These are phyloP conservation scores for Colletotrichum cereale DNA, from an alignment of 2,329 filamentous ascomycete genomes.

Conservation along the genomic window DNA sequence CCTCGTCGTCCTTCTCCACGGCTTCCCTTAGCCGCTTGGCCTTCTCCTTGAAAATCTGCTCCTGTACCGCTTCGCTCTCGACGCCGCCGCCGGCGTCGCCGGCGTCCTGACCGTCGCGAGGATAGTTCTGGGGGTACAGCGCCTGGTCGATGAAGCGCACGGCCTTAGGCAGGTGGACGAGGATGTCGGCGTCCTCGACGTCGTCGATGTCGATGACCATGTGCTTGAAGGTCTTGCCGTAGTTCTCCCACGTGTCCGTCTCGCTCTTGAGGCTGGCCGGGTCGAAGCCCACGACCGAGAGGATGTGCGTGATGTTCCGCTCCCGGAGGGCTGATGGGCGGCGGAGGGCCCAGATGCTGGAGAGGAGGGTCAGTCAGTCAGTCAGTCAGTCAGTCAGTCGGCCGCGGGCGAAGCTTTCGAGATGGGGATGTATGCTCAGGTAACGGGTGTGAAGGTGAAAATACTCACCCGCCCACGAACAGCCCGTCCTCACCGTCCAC, in stretches of 20 bases:
- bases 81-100: not conserved
- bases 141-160: constrained; percentile 87
- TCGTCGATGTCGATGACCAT: constrained; percentile 89
- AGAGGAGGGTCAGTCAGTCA: constrained; percentile 35
- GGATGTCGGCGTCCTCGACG: constrained; percentile 87
- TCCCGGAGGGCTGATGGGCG: constrained; percentile 77
- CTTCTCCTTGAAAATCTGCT: constrained; percentile 28
- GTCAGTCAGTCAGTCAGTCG: too few relatives aligned
- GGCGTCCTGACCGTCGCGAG: not conserved
- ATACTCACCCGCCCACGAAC: constrained; percentile 55
- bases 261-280: constrained; percentile 60
- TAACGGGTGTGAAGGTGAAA: not conserved
- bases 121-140: constrained; percentile 55
- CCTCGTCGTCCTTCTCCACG: constrained; percentile 18
- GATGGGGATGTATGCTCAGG: not conserved
- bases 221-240: constrained; percentile 74
- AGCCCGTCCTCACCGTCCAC: constrained; percentile 57
- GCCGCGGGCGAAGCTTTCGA: constrained; percentile 3
- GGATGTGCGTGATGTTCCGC: constrained; percentile 86
- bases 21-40: constrained; percentile 22
- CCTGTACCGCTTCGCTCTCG: not conserved
- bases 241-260: constrained; percentile 63
- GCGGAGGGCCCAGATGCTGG: constrained; percentile 83
- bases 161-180: constrained; percentile 82
- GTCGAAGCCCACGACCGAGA: constrained; percentile 80